Conservation (phyloP, 257 asterid species). For the Solanum clarkiae region DNA sequence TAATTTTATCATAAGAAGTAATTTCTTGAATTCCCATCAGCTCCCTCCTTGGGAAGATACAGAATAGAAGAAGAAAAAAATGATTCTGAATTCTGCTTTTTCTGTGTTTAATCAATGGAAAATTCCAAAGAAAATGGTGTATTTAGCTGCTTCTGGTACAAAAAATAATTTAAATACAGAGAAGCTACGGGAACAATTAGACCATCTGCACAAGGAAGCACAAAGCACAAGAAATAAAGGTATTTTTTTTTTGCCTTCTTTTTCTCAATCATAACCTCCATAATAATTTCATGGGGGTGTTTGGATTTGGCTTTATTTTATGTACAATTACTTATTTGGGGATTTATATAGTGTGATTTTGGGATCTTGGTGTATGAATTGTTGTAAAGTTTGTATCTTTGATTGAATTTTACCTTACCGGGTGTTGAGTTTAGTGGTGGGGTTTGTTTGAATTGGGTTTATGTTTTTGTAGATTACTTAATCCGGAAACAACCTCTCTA, state of each 20-base stretch:
- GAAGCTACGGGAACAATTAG: constrained; percentile 19
- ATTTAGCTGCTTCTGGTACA: constrained; percentile 9
- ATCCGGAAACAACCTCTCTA: not conserved
- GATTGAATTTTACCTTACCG: not conserved
- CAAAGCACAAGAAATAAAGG: constrained; percentile 23
- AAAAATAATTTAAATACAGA: constrained; percentile 2
- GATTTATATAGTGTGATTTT: not conserved
- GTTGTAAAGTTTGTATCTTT: not conserved
- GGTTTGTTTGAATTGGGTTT: not conserved
- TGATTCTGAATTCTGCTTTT: constrained; percentile 13
- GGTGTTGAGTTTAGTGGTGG: not conserved
- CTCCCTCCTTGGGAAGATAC: not conserved
- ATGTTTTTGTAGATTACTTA: not conserved
- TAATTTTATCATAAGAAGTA: not conserved
- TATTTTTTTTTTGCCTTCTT: not conserved
- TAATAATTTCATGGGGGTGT: not conserved
- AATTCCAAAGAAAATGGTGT: constrained; percentile 1
- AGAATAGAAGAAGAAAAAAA: not conserved
- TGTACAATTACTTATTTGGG: not conserved
- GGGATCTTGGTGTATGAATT: not conserved
- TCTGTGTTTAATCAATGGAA: constrained; percentile 11
- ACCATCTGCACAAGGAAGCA: constrained; percentile 29
- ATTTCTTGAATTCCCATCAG: not conserved
- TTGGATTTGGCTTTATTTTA: not conserved
- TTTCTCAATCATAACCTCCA: not conserved